Conservation (phyloP, 139 green algal species). For the Pseudopediastrum boryanum region DNA sequence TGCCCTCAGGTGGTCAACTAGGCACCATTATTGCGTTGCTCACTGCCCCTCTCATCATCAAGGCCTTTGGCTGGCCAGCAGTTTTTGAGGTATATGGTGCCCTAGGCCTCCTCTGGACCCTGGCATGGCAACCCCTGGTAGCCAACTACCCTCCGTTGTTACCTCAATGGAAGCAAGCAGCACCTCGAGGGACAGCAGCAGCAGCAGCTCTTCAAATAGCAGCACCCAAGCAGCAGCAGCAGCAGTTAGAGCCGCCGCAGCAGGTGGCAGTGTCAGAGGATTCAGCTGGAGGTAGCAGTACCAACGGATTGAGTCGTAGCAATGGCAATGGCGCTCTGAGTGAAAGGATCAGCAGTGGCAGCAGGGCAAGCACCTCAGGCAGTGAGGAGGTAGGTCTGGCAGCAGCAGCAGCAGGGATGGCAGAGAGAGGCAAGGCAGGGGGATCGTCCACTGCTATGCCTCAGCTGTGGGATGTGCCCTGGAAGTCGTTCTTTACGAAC, state of each 20-base stretch:
- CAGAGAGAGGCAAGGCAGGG: neutral
- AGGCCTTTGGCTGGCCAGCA: conserved; percentile 54
- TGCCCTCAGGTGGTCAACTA: too few relatives aligned
- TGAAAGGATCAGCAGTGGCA: conserved; percentile 30
- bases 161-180: neutral
- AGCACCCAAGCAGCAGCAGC: conserved; percentile 7
- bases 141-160: conserved; percentile 17
- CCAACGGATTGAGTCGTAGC: neutral
- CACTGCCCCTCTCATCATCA: conserved; percentile 63
- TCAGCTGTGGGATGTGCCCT: conserved; percentile 58
- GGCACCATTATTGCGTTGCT: conserved; percentile 71
- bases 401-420: conserved; percentile 21
- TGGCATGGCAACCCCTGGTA: conserved; percentile 54
- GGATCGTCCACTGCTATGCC: neutral
- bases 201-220: neutral
- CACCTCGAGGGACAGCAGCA: neutral
- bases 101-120: conserved; percentile 68
- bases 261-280: too few relatives aligned
- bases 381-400: neutral
- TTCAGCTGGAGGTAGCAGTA: too few relatives aligned
- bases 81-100: conserved; percentile 72
- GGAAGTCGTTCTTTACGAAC: conserved; percentile 54
- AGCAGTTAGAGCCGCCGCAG: neutral
- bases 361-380: neutral
- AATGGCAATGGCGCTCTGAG: conserved; percentile 1